phyloP scores from a whole-genome alignment of 305 asterid species.

The Rubia balearica region DNA sequence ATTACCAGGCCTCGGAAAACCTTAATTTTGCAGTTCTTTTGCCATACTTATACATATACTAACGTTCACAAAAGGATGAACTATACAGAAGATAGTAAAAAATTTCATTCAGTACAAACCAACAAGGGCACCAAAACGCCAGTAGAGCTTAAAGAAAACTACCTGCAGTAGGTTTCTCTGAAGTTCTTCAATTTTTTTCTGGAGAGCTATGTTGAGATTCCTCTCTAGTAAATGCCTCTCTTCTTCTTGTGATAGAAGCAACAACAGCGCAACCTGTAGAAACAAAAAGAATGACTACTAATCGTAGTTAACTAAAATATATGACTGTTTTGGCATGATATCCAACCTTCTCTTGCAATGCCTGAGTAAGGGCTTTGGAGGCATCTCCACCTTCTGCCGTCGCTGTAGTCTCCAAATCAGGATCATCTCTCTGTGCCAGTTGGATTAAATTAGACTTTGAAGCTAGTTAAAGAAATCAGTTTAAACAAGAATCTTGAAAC shows the following conservation, averaged over 20 bases:
- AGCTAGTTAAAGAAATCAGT: conserved; percentile 1
- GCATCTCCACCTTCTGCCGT: conserved; percentile 36
- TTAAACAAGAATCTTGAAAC: conserved; percentile 5
- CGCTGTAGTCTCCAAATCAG: conserved; percentile 27
- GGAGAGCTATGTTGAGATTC: conserved; percentile 70
- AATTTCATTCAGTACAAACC: background rate
- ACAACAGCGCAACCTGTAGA: conserved; percentile 56
- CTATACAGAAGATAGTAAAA: background rate
- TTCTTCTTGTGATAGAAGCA: conserved; percentile 90
- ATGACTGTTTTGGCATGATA: conserved; percentile 15
- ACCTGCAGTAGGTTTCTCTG: conserved; percentile 84
- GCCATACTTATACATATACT: background rate
- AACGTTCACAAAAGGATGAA: background rate
- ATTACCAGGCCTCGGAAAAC: background rate
- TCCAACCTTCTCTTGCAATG: conserved; percentile 87
- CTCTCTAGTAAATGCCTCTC: conserved; percentile 81
- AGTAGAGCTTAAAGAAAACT: conserved; percentile 4
- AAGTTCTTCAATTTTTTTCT: conserved; percentile 72
- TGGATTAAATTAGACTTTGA: conserved; percentile 12
- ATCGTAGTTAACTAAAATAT: conserved; percentile 14
- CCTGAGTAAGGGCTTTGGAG: conserved; percentile 67
- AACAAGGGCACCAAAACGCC: background rate
- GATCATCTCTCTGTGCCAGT: conserved; percentile 39
- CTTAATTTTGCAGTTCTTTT: background rate
- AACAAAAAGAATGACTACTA: conserved; percentile 15